These are phyloP conservation scores for Alternaria sp. DNA, from an alignment of 2,329 filamentous ascomycete species.

Conservation along the genomic window DNA sequence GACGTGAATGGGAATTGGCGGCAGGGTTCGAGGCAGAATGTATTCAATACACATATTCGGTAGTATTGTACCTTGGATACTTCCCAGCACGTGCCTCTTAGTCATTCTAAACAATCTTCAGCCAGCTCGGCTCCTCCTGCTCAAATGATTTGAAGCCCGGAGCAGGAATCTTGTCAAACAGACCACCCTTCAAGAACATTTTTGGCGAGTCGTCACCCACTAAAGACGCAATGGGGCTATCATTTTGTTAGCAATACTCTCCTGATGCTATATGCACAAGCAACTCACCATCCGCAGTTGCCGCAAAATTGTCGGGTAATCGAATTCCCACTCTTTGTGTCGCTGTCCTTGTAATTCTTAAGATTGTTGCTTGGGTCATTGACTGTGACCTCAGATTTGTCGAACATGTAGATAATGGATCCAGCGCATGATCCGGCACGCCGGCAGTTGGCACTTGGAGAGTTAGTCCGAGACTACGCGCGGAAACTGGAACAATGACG, in stretches of 20 bases:
- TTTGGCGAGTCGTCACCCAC: conserved; percentile 21
- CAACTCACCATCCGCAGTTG: conserved; percentile 40
- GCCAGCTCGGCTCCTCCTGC: conserved; percentile 34
- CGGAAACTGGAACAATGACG: too few relatives aligned
- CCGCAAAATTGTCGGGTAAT: conserved; percentile 41
- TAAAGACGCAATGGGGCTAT: conserved; percentile 34
- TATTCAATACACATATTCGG: not conserved
- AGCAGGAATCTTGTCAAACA: conserved; percentile 34
- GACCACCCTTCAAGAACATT: conserved; percentile 35
- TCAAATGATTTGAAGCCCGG: conserved; percentile 28
- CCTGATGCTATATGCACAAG: not conserved
- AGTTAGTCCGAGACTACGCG: not conserved
- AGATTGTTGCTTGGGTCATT: conserved; percentile 29
- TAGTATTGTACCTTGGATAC: not conserved
- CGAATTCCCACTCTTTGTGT: conserved; percentile 39
- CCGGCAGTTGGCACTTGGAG: conserved; percentile 39
- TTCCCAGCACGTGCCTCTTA: too few relatives aligned
- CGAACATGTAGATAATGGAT: conserved; percentile 34
- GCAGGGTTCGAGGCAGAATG: not conserved
- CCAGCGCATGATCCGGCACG: conserved; percentile 34
- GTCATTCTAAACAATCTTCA: conserved; percentile 19
- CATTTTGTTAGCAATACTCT: conserved; percentile 3
- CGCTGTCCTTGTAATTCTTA: conserved; percentile 38
- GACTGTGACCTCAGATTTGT: conserved; percentile 29
- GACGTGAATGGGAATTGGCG: not conserved